Conservation (phyloP, 495 filamentous ascomycete species). For the Collariella sp. region DNA sequence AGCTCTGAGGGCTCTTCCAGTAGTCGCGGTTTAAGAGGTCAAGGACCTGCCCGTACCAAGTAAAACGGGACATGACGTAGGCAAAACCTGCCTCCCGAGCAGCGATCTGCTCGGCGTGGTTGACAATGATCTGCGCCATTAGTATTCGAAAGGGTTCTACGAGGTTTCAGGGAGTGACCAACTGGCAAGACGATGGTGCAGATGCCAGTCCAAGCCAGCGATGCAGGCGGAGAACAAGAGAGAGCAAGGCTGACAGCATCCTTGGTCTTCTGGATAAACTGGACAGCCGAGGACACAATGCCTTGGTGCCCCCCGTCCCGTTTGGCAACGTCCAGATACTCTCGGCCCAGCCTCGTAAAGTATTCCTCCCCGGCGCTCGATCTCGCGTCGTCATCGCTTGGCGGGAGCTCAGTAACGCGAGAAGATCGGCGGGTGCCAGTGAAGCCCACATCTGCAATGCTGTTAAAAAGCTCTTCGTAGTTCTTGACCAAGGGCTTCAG, state of each 20-base stretch:
- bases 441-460: neutral
- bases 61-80: slow-evolving; percentile 21
- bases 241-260: slow-evolving; percentile 7
- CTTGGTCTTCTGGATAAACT: slow-evolving; percentile 14
- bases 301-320: neutral
- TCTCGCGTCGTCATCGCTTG: neutral
- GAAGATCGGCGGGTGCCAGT: neutral
- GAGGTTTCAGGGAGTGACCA: neutral
- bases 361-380: neutral
- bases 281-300: slow-evolving; percentile 11
- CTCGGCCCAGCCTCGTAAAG: slow-evolving; percentile 9
- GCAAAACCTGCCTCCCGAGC: slow-evolving; percentile 15
- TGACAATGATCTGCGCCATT: slow-evolving; percentile 14
- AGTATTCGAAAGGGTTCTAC: neutral
- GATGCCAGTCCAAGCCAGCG: slow-evolving; percentile 17
- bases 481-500: slow-evolving; percentile 11
- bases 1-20: slow-evolving; percentile 17
- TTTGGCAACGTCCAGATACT: slow-evolving; percentile 5
- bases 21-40: slow-evolving; percentile 17
- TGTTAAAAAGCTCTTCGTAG: slow-evolving; percentile 17
- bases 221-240: slow-evolving; percentile 9
- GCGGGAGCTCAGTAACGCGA: neutral
- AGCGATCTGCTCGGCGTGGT: slow-evolving; percentile 17
- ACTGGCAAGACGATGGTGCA: slow-evolving; percentile 17
- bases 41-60: slow-evolving; percentile 17